Evolutionary conservation across 257 asterid genomes (phyloP), one percentile per base, ranked within the genome.

Genomic region (Nicotiana undulata): DNA sequence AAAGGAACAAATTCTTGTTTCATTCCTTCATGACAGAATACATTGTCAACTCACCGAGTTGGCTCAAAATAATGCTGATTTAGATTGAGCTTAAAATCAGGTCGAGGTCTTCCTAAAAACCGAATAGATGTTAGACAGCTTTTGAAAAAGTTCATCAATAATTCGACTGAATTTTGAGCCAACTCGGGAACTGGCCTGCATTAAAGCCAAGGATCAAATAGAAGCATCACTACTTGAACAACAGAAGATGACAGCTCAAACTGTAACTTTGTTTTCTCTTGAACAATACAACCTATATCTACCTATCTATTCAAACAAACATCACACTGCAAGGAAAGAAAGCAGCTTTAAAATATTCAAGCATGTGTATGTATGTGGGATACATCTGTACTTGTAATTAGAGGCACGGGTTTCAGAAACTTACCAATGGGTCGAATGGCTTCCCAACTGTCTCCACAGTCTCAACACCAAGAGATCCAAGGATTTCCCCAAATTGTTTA

Each of bases 361-460:
- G 64, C 82, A 77, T 67, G 40, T 59, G 65, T 20, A 44, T 82
- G 15, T 24, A 64, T 79, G 31, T 79, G 6, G 44, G 52, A 79
- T 79, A 31, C 63, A 64, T 51, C 12, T 79, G 28, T 28, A 4
- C 34, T 17, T 63, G 56, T 28, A 49, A 46, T 56, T 64, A 49
- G 16, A 44, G 53, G 65, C 53, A 56, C 9, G 53, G 70, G 37
- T 60, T 67, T 31, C 28, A 67, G 31, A 56, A 66, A 79, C 93
- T 83, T 85, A 92, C 97, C 95, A 87, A 86, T 58, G 98, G 93
- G 88, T 93, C 96, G 81, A 91, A 93, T 44, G 92, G 91, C 78
- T 87, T 89, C 67, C 94, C 96, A 52, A 85, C 88, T 0, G 94
- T 88, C 83, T 90, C 95, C 82, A 92, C 92, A 49, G 93, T 87